Evolutionary conservation across 768 basidiomycete genomes (phyloP).

Genomic region (Daedaleopsis nitida): DNA sequence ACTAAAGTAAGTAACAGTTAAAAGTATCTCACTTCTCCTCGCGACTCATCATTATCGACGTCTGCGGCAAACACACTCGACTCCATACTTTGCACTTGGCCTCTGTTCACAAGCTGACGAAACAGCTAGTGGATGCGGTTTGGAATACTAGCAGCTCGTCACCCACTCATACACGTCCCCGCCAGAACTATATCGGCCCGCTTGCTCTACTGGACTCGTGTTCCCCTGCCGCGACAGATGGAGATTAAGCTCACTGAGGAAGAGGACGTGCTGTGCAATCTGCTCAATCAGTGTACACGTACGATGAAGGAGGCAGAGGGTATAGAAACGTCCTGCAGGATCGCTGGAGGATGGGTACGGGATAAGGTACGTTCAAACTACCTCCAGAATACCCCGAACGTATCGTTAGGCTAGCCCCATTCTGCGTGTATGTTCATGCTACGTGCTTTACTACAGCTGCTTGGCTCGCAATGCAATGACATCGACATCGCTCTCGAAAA

Average conservation of each 20-base stretch:
- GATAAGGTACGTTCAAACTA: conserved; percentile 77
- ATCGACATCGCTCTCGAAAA: conserved; percentile 90
- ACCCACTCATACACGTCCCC: not conserved
- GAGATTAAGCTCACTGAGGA: conserved; percentile 61
- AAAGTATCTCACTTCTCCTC: too few relatives aligned
- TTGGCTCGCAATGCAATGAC: conserved; percentile 82
- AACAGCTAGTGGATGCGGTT: not conserved
- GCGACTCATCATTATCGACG: too few relatives aligned
- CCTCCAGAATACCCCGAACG: not conserved
- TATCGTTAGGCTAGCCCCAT: not conserved
- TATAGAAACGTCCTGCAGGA: conserved; percentile 71
- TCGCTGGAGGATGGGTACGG: conserved; percentile 98
- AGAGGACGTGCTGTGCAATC: conserved; percentile 69
- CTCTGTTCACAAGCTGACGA: too few relatives aligned
- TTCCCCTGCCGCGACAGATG: conserved; percentile 33
- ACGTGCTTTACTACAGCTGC: conserved; percentile 50
- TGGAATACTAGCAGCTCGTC: not conserved
- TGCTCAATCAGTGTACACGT: conserved; percentile 79
- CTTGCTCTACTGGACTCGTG: conserved; percentile 21
- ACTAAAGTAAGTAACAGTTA: too few relatives aligned
- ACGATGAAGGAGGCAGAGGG: conserved; percentile 54
- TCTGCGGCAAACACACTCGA: too few relatives aligned
- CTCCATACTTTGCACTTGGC: too few relatives aligned
- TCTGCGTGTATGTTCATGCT: not conserved
- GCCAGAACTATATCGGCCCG: not conserved